These are phyloP conservation scores for Diaporthe aspalathi DNA, from an alignment of 2,329 filamentous ascomycete species.

Conservation along the genomic window DNA sequence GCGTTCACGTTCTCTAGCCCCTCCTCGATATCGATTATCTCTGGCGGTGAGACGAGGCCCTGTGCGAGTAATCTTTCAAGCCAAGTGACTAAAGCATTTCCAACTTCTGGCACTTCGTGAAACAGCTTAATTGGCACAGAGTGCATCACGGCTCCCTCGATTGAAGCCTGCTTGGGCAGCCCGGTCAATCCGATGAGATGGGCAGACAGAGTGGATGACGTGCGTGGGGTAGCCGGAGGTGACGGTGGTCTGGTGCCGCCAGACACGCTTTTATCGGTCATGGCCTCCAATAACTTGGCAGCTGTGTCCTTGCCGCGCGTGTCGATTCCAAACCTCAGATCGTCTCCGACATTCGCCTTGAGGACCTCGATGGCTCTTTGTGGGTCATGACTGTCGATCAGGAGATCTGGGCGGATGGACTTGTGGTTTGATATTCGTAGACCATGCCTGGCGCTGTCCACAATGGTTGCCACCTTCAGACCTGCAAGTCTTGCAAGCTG, in stretches of 20 bases:
- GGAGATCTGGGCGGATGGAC: constrained; percentile 65
- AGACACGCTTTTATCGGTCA: constrained; percentile 49
- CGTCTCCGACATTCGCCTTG: constrained; percentile 64
- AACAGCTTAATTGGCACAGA: constrained; percentile 81
- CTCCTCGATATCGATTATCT: constrained; percentile 72
- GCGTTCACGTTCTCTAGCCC: constrained; percentile 76
- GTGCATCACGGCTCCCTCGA: constrained; percentile 65
- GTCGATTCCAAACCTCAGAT: constrained; percentile 76
- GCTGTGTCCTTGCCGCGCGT: constrained; percentile 75
- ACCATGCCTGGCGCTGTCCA: constrained; percentile 76
- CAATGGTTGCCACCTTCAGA: constrained; percentile 72
- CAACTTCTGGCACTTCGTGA: constrained; percentile 73
- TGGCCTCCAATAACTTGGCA: constrained; percentile 63
- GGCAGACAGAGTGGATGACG: constrained; percentile 47
- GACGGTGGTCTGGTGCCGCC: constrained; percentile 45
- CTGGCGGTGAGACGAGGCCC: constrained; percentile 66
- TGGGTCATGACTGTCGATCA: constrained; percentile 76
- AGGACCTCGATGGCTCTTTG: constrained; percentile 75
- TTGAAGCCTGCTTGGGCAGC: constrained; percentile 66
- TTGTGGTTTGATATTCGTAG: constrained; percentile 62
- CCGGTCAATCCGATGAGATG: constrained; percentile 78
- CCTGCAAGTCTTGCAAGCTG: constrained; percentile 77
- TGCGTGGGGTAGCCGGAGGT: constrained; percentile 53
- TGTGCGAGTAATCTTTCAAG: constrained; percentile 72
- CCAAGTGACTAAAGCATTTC: constrained; percentile 73